phyloP scores from a whole-genome alignment of 2,329 filamentous ascomycete species.

The Ceratocystis smalleyi region DNA sequence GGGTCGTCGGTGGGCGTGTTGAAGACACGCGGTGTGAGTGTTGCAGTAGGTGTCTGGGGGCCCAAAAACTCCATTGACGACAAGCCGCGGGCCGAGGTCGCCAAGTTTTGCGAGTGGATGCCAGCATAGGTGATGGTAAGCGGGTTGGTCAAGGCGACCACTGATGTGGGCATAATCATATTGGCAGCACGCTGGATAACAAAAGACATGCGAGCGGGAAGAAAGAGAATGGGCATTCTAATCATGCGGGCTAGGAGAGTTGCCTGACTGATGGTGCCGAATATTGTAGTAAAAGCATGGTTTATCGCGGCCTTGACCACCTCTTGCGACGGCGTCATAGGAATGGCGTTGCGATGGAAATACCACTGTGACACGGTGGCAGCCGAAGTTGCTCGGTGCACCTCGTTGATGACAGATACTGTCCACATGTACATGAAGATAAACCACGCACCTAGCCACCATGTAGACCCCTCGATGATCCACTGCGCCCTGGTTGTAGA shows the following conservation, averaged over 20 bases:
- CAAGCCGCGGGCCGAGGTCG: conserved; percentile 61
- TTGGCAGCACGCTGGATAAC: conserved; percentile 60
- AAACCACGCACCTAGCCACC: conserved; percentile 91
- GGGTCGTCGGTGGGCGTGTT: conserved; percentile 26
- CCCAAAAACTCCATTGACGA: conserved; percentile 70
- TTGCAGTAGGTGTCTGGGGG: conserved; percentile 57
- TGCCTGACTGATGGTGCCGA: conserved; percentile 82
- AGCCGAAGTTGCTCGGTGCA: conserved; percentile 81
- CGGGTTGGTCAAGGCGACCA: conserved; percentile 77
- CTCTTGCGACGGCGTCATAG: conserved; percentile 59
- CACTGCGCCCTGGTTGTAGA: conserved; percentile 47
- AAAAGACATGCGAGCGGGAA: conserved; percentile 52
- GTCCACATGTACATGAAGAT: conserved; percentile 94
- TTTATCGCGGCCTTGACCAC: conserved; percentile 69
- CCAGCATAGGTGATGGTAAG: conserved; percentile 83
- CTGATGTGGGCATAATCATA: conserved; percentile 68
- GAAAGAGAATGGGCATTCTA: conserved; percentile 66
- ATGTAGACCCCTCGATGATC: conserved; percentile 73
- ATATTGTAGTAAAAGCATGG: conserved; percentile 72
- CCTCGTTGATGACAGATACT: conserved; percentile 66
- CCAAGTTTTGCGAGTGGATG: conserved; percentile 76
- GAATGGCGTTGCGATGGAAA: conserved; percentile 76
- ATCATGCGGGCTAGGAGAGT: conserved; percentile 68
- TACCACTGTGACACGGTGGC: conserved; percentile 98
- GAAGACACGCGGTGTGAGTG: conserved; percentile 42